These are phyloP conservation scores for Backusella westeae DNA, from an alignment of 192 early-diverging fungal species.

Conservation along the genomic window DNA sequence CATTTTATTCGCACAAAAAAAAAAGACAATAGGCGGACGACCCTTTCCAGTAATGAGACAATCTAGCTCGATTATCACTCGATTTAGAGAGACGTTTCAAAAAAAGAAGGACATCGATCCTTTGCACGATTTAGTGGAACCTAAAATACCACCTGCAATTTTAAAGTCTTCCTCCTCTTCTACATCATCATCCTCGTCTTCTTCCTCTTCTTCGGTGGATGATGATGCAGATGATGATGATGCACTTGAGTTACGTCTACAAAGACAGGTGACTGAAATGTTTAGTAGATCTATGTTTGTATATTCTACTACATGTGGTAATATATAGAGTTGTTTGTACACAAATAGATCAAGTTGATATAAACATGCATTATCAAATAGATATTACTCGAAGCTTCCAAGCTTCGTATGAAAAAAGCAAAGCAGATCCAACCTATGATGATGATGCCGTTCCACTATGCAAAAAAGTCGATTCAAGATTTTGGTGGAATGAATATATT, in stretches of 20 bases:
- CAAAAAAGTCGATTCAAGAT: constrained; percentile 38
- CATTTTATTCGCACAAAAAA: not conserved
- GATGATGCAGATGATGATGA: constrained; percentile 31
- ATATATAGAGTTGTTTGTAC: not conserved
- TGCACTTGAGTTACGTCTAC: constrained; percentile 43
- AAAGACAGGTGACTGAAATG: constrained; percentile 44
- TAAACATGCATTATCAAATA: not conserved
- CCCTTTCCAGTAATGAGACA: constrained; percentile 20
- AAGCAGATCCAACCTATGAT: constrained; percentile 12
- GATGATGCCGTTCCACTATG: not conserved
- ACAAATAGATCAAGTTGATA: no score
- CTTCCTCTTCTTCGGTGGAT: not conserved
- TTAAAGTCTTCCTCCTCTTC: not conserved
- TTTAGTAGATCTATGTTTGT: constrained; percentile 47
- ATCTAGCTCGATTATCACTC: constrained; percentile 18
- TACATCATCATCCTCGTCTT: not conserved
- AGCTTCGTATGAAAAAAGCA: constrained; percentile 32
- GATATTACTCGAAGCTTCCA: constrained; percentile 45
- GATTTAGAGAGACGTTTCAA: constrained; percentile 5
- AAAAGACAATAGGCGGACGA: not conserved
- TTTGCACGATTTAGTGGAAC: not conserved
- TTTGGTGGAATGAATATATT: constrained; percentile 65
- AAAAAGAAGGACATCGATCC: not conserved
- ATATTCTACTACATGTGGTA: constrained; percentile 48
- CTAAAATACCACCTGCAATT: not conserved